Evolutionary conservation across 495 filamentous ascomycete species (phyloP).

Genomic region (Penicillium robsamsonii): DNA sequence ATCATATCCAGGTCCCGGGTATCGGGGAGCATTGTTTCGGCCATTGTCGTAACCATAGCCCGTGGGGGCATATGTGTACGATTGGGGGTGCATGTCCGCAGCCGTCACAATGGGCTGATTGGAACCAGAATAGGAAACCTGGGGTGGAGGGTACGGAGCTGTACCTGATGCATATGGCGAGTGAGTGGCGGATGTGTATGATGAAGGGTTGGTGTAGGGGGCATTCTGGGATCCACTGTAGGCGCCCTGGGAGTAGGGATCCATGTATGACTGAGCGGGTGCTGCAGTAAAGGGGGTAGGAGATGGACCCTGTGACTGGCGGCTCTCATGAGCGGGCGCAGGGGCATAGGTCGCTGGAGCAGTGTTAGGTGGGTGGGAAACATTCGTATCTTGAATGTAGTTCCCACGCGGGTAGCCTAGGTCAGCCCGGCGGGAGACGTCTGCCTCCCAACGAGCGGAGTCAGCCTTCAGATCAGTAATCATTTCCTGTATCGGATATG

Average conservation of each 20-base stretch:
- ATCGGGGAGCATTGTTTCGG: conserved; percentile 48
- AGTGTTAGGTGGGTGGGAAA: conserved; percentile 41
- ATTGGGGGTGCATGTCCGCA: conserved; percentile 39
- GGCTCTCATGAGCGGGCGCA: conserved; percentile 37
- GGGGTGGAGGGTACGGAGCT: conserved; percentile 37
- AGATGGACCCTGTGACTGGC: conserved; percentile 39
- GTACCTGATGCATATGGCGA: conserved; percentile 39
- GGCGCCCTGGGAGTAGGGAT: conserved; percentile 36
- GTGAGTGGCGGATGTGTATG: conserved; percentile 37
- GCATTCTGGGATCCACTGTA: conserved; percentile 41
- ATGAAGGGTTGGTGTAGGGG: conserved; percentile 32
- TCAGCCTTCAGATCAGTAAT: conserved; percentile 82
- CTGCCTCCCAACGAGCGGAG: conserved; percentile 76
- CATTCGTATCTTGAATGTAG: conserved; percentile 45
- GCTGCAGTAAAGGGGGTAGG: conserved; percentile 42
- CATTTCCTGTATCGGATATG: conserved; percentile 62
- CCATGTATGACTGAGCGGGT: conserved; percentile 36
- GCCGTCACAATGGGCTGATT: conserved; percentile 38
- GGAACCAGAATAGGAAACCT: conserved; percentile 39
- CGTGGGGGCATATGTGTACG: conserved; percentile 44
- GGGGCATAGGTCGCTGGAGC: conserved; percentile 36
- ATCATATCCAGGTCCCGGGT: conserved; percentile 48
- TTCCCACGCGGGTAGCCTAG: conserved; percentile 47
- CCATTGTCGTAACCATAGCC: conserved; percentile 43
- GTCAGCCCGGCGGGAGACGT: conserved; percentile 54